Evolutionary conservation across 768 basidiomycete species (phyloP), one percentile per base, ranked within the genome.

Genomic region (Leccinellum albellum): DNA sequence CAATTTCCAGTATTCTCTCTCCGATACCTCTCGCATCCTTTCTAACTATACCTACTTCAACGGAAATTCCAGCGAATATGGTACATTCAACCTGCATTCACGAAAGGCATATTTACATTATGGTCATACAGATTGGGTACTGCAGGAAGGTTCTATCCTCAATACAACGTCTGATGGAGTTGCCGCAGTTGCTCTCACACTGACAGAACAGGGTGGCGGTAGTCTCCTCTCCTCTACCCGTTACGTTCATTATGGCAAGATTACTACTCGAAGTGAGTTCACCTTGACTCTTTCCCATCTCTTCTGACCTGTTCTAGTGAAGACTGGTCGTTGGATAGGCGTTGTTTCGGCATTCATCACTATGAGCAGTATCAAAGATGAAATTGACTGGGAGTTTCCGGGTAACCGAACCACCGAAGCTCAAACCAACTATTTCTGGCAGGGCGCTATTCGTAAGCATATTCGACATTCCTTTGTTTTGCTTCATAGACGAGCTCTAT

Each of bases 301-400:
- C 23, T 28, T 24, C 28, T 57, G n/a, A 61, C 44, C 28, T 20
- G 4, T 13, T 2, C 17, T 63, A 88, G 87, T 91, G 62, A 91
- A 91, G 74, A 87, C 89, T 1, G 84, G 88, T 42, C 81, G 83
- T 55, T 91, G 89, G 89, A 78, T 69, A 17, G 91, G 91, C 32
- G 85, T 94, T 7, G 87, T 95, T 53, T 86, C 87, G 1, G 91
- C 92, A 9, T 89, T 88, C 73, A 89, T 91, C 65, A 88, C 86
- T 6, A 93, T 93, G 91, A 84, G 82, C 63, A 82, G 87, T 61
- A 79, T 91, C 64, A 91, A 89, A 68, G 88, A 91, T 65, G 91
- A 92, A 68, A 89, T 93, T 51, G 90, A 93, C 61, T 91, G 91
- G 89, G 89, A 91, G 68, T 92, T 86, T 64, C 87, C 89, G 54